phyloP scores from a whole-genome alignment of 208 protist species.

The Porcisia deanei region DNA sequence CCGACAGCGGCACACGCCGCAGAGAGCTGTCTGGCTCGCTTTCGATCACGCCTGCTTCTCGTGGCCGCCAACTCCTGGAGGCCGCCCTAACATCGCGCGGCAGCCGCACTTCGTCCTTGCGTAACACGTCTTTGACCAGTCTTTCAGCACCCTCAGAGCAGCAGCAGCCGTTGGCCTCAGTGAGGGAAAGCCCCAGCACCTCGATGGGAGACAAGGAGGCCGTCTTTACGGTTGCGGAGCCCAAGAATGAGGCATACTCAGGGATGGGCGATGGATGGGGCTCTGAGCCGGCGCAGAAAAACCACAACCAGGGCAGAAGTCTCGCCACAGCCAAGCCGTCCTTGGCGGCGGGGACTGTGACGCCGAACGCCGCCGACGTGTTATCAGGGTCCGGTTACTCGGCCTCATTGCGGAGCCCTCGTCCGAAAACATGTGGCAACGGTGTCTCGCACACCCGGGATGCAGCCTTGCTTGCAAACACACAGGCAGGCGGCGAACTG shows the following conservation, averaged over 20 bases:
- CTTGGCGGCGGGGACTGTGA: background rate
- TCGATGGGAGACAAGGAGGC: background rate
- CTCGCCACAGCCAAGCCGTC: background rate
- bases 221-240: background rate
- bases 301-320: background rate
- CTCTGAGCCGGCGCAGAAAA: background rate
- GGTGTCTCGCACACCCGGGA: background rate
- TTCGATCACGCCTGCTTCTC: conserved; percentile 8
- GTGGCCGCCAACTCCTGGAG: conserved; percentile 27
- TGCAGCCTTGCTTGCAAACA: background rate
- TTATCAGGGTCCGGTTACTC: conserved; percentile 12
- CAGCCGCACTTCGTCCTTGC: background rate
- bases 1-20: background rate
- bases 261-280: background rate
- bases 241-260: background rate
- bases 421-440: background rate
- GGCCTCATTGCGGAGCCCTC: conserved; percentile 1
- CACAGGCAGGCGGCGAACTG: background rate
- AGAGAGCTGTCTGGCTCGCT: background rate
- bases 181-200: background rate
- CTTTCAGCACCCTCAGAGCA: background rate
- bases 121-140: background rate
- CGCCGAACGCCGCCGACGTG: background rate
- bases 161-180: background rate
- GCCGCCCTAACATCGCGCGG: conserved; percentile 27